Base-by-base conservation (phyloP, 208 protist species). In the Acanthamoeba castellanii region DNA sequence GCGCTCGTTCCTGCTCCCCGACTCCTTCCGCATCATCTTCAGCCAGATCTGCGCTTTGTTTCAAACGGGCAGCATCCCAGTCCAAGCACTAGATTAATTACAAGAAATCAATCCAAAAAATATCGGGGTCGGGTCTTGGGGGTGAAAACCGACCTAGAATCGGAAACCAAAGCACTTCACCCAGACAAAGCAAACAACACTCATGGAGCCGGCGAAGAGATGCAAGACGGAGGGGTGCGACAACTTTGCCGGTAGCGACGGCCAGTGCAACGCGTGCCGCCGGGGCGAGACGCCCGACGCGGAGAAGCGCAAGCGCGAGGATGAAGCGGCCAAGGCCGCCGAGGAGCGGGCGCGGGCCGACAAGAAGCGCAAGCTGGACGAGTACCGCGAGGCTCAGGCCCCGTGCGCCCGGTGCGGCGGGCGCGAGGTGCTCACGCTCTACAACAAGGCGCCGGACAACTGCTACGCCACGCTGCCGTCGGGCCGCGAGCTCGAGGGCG, bases 11-110 rank as follows among this genome's bases (percentile, higher is more conserved):
- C 52, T 98, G 4, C 37, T 70, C 9, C 47, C 37, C 30, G 85
- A 96, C 5, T 68, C 88, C 3, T 98, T 98, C 66, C 70, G 37
- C 16, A 47, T 30, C 20, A 78, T 98, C 32, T 88, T 97, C 47
- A 37, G 52, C n/a, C n/a, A n/a, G n/a, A n/a, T n/a, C n/a, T n/a
- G n/a, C n/a, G n/a, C n/a, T n/a, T n/a, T n/a, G n/a, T n/a, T n/a
- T n/a, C n/a, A n/a, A n/a, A n/a, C n/a, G n/a, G n/a, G n/a, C n/a
- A n/a, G n/a, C n/a, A n/a, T n/a, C n/a, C n/a, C n/a, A n/a, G n/a
- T n/a, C n/a, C n/a, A n/a, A n/a, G n/a, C n/a, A n/a, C n/a, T n/a
- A n/a, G n/a, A n/a, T n/a, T n/a, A n/a, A n/a, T n/a, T n/a, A n/a
- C n/a, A n/a, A n/a, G n/a, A n/a, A n/a, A n/a, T n/a, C n/a, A n/a